Evolutionary conservation across 495 filamentous ascomycete species (phyloP).

Genomic region (Aspergillus panamensis): DNA sequence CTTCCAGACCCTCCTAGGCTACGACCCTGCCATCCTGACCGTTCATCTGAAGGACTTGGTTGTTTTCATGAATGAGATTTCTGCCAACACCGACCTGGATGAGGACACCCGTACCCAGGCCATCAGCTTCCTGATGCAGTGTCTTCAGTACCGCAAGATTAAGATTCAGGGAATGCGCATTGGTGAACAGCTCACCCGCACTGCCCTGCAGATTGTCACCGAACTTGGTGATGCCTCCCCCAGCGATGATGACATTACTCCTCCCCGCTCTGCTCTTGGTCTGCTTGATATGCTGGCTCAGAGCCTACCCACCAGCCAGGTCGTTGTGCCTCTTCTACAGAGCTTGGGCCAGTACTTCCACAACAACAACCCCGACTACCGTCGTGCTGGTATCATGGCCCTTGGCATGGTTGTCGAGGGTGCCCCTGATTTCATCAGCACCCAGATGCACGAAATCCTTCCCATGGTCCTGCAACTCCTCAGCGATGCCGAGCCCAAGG

Average conservation of each 20-base stretch:
- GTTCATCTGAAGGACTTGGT: constrained; percentile 86
- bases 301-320: constrained; percentile 87
- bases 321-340: constrained; percentile 88
- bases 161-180: constrained; percentile 87
- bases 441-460: constrained; percentile 80
- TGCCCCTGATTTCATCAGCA: constrained; percentile 91
- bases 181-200: constrained; percentile 80
- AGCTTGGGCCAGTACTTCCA: constrained; percentile 76
- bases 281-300: constrained; percentile 84
- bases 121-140: constrained; percentile 89
- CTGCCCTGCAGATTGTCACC: constrained; percentile 80
- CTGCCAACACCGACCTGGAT: constrained; percentile 66
- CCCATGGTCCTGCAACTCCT: constrained; percentile 82
- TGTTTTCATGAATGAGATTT: constrained; percentile 89
- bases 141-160: constrained; percentile 84
- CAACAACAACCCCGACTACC: constrained; percentile 66
- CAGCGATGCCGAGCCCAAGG: constrained; percentile 73
- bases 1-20: constrained; percentile 92
- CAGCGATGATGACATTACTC: constrained; percentile 85
- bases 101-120: constrained; percentile 87
- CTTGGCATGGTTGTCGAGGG: constrained; percentile 94
- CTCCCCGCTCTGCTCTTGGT: constrained; percentile 77
- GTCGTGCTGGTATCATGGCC: constrained; percentile 86
- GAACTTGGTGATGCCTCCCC: constrained; percentile 70
- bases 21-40: constrained; percentile 78